Evolutionary conservation across 768 basidiomycete species (phyloP), one percentile per base, ranked within the genome.

Genomic region (Xerocomellus amylosporus): DNA sequence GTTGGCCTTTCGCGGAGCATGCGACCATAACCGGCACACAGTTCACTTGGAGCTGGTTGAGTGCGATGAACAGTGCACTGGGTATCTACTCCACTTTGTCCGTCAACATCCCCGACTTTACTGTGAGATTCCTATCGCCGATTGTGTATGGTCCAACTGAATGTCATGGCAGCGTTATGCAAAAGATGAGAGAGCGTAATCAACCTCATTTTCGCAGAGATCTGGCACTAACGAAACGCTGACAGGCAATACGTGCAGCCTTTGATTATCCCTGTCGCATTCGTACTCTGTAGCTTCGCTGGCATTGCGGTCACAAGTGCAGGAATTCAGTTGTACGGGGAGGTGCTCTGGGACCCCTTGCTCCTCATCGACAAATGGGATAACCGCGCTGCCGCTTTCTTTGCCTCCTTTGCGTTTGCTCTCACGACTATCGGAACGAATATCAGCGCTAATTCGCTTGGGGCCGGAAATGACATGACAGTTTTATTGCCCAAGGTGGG

Each of bases 41-140:
- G 70, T 73, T 26, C 73, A 85, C 45, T n/a, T 91, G 89, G 87
- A 87, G 82, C 3, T 93, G 88, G 88, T 71, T 96, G 45, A 77
- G 77, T 49, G 83, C 85, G 0, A 63, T 96, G 54, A 94, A 92
- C 64, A 84, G 86, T 49, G 86, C 86, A 2, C 71, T 94, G 20
- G 90, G 89, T 0, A 80, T 82, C 57, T 93, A 86, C 69, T 73
- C 85, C 5, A 88, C 86, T 9, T 72, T 89, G 14, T 79, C 85
- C 0, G 85, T 89, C 58, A 92, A 92, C 63, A 90, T 92, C 54
- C 86, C 91, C 2, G 93, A 95, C 70, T 92, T 95, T 64, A 91
- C 91, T 22, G 76, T 78, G 55, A 49, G 67, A 34, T 13, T 40
- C 28, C 13, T 8, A 9, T 41, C 15, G 17, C 5, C 5, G 8